Percentiles rank a stretch among this genome's conserved stretches.
Evolutionary conservation across 345 rosid species (phyloP).

Genomic region (Combretum micranthum): DNA sequence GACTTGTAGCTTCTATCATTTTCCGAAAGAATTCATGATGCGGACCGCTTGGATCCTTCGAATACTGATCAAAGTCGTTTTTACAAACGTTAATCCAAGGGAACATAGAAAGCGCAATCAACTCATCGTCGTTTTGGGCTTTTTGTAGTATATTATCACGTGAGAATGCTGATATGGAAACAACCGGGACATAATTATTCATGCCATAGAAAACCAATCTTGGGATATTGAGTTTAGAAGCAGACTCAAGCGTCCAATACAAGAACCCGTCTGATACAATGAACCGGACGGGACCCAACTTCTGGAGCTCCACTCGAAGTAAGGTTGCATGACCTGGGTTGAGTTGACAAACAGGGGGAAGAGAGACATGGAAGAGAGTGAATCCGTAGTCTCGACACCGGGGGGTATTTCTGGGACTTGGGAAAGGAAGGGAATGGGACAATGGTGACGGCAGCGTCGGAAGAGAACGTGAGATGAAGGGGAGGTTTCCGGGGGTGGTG

Average conservation of each 20-base stretch:
- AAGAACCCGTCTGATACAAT: slow-evolving; percentile 68
- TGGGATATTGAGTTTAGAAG: slow-evolving; percentile 51
- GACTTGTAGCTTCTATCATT: neutral
- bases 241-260: slow-evolving; percentile 77
- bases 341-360: slow-evolving; percentile 39
- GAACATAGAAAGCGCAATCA: slow-evolving; percentile 40
- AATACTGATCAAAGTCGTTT: slow-evolving; percentile 25
- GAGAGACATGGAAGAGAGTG: slow-evolving; percentile 58
- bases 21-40: slow-evolving; percentile 12
- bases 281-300: slow-evolving; percentile 34
- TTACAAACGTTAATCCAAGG: slow-evolving; percentile 57
- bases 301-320: slow-evolving; percentile 36
- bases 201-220: slow-evolving; percentile 49
- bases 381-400: slow-evolving; percentile 62
- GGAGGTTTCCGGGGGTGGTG: slow-evolving; percentile 62
- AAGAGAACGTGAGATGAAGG: slow-evolving; percentile 43
- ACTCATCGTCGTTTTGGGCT: slow-evolving; percentile 32
- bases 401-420: slow-evolving; percentile 39
- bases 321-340: slow-evolving; percentile 53
- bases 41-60: slow-evolving; percentile 10
- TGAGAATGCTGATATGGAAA: slow-evolving; percentile 5
- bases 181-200: slow-evolving; percentile 15
- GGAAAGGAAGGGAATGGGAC: slow-evolving; percentile 47
- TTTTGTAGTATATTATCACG: neutral
- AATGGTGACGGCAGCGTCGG: slow-evolving; percentile 26